Evolutionary conservation across 2,329 filamentous ascomycete species (phyloP).

Genomic region (Mariannaea elegans): DNA sequence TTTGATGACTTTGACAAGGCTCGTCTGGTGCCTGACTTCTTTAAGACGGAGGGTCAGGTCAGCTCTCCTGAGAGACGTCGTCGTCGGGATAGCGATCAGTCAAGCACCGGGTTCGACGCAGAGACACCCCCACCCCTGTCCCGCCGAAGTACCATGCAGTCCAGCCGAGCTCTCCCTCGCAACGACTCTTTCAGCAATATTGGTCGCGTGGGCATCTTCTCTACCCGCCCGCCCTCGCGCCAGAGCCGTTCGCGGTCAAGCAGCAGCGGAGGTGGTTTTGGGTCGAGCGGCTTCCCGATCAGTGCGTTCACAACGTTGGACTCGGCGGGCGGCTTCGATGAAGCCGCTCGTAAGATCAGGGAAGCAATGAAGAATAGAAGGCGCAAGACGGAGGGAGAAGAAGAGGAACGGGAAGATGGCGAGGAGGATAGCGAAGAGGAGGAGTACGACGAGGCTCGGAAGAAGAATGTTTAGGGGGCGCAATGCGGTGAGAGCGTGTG

Average conservation of each 20-base stretch:
- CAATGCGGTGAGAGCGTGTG: not conserved
- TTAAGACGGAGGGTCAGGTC: slow-evolving; percentile 46
- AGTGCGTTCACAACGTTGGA: slow-evolving; percentile 75
- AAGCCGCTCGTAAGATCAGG: slow-evolving; percentile 84
- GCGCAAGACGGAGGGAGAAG: slow-evolving; percentile 57
- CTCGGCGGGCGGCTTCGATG: slow-evolving; percentile 76
- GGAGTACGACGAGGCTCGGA: slow-evolving; percentile 53
- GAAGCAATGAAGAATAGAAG: slow-evolving; percentile 79
- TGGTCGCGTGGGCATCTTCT: slow-evolving; percentile 87
- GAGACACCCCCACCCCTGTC: slow-evolving; percentile 53
- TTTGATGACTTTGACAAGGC: slow-evolving; percentile 93
- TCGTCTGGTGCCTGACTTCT: slow-evolving; percentile 71
- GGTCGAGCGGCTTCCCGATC: slow-evolving; percentile 70
- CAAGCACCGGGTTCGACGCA: slow-evolving; percentile 49
- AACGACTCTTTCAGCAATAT: slow-evolving; percentile 97
- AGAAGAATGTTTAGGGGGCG: slow-evolving; percentile 48
- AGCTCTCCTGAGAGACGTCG: slow-evolving; percentile 37
- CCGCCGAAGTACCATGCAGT: slow-evolving; percentile 62
- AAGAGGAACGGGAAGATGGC: slow-evolving; percentile 45
- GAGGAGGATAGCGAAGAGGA: slow-evolving; percentile 54
- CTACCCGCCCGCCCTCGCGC: slow-evolving; percentile 84
- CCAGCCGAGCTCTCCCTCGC: slow-evolving; percentile 70
- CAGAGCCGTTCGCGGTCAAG: slow-evolving; percentile 75
- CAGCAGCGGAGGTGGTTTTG: slow-evolving; percentile 70
- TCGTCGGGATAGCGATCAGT: slow-evolving; percentile 60